phyloP scores from a whole-genome alignment of 768 basidiomycete genomes.

The Leccinellum luteum region DNA sequence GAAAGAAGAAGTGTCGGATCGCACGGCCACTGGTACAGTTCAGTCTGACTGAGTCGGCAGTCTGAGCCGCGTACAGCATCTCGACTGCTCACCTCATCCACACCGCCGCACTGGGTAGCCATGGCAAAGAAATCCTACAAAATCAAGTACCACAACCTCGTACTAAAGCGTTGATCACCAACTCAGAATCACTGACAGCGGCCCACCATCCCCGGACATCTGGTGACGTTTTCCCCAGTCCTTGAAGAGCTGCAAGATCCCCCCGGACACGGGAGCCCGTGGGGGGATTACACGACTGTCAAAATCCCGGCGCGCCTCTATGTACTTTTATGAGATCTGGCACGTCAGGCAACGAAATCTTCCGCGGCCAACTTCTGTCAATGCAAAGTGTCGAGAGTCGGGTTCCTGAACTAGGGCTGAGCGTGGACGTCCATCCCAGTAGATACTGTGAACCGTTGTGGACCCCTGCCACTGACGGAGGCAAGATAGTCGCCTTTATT shows the following conservation, averaged over 20 bases:
- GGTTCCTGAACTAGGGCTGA: neutral
- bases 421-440: no score
- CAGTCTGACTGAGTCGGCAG: no score
- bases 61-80: neutral
- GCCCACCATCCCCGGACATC: neutral
- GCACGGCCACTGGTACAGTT: neutral
- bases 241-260: neutral
- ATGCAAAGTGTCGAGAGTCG: neutral
- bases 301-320: no score
- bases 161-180: neutral
- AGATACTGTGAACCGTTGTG: neutral
- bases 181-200: neutral
- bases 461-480: neutral
- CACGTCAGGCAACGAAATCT: neutral
- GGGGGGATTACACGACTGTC: neutral
- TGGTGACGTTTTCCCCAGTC: no score
- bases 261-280: neutral
- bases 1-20: neutral
- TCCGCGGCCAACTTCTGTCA: neutral
- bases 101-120: neutral
- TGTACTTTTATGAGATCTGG: neutral
- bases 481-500: neutral
- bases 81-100: neutral
- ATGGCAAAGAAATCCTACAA: neutral
- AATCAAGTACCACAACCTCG: no score